Conservation (phyloP, 805 yeast genomes). For the Candida methanosorbosa region DNA sequence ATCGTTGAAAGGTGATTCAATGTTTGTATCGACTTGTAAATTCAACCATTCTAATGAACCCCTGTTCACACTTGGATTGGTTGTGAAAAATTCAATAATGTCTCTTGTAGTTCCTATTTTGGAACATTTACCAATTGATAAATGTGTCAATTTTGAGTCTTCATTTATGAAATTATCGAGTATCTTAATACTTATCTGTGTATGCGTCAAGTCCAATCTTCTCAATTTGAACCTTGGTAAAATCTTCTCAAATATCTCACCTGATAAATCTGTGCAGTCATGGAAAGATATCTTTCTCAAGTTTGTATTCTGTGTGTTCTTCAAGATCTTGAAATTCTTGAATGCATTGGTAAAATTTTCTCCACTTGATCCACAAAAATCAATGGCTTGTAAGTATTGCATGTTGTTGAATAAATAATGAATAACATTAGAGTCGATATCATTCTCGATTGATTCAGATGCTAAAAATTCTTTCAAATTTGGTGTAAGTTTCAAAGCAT, state of each 20-base stretch:
- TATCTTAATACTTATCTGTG: conserved; percentile 61
- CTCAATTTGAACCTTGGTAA: conserved; percentile 52
- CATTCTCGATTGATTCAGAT: conserved; percentile 79
- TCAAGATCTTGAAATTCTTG: conserved; percentile 25
- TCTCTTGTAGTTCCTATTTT: conserved; percentile 62
- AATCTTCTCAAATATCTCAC: conserved; percentile 43
- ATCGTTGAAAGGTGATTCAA: conserved; percentile 39
- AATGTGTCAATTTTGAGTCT: conserved; percentile 58
- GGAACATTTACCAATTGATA: conserved; percentile 59
- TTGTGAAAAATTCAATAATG: conserved; percentile 55
- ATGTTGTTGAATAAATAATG: conserved; percentile 44
- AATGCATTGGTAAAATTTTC: conserved; percentile 53
- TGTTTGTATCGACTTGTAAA: conserved; percentile 44
- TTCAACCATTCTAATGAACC: conserved; percentile 42
- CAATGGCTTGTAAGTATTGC: conserved; percentile 57
- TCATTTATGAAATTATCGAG: conserved; percentile 44
- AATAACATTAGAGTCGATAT: conserved; percentile 55
- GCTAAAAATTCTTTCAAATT: conserved; percentile 73
- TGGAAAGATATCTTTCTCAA: conserved; percentile 61
- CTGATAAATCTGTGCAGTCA: conserved; percentile 74
- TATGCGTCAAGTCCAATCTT: conserved; percentile 74
- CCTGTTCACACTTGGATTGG: conserved; percentile 53
- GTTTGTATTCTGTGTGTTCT: background rate
- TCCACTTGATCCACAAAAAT: conserved; percentile 84
- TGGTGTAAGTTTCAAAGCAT: conserved; percentile 54